These are phyloP conservation scores for Chytriomyces confervae DNA, from an alignment of 192 early-diverging fungal species.

Conservation along the genomic window DNA sequence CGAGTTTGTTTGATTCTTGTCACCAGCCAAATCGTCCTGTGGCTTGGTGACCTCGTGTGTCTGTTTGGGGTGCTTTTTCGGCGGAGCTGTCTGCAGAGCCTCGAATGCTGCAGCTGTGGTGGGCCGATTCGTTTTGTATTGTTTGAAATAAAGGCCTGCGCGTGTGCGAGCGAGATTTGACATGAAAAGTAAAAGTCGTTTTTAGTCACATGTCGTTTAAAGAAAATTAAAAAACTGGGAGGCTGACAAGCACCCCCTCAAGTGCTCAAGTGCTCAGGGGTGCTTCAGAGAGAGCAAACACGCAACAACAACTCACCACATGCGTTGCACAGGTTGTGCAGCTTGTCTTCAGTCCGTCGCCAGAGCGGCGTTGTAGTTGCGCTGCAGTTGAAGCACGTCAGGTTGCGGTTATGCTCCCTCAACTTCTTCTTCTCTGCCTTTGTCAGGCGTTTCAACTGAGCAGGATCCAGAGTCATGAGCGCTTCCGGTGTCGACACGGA, in stretches of 20 bases:
- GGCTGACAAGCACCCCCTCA: background rate
- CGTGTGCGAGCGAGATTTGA: too few relatives aligned
- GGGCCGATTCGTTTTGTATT: background rate
- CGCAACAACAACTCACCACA: conserved; percentile 61
- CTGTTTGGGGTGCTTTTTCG: background rate
- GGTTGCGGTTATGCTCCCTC: conserved; percentile 32
- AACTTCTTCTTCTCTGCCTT: conserved; percentile 38
- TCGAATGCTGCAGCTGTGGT: background rate
- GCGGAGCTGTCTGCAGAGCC: background rate
- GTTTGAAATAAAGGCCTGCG: conserved; percentile 22
- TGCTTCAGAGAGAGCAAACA: background rate
- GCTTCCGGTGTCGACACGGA: background rate
- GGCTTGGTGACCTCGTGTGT: background rate
- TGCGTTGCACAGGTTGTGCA: conserved; percentile 80
- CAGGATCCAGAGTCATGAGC: background rate
- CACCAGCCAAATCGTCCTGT: background rate
- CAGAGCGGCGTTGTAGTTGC: conserved; percentile 79
- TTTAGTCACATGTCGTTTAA: background rate
- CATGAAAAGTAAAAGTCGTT: too few relatives aligned
- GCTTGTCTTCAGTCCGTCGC: conserved; percentile 72
- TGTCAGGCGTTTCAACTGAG: background rate
- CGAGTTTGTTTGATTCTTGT: background rate
- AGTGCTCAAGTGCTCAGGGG: background rate
- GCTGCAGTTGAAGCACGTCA: conserved; percentile 75
- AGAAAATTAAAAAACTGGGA: background rate